A percentile compares a stretch with the other conserved stretches of the same genome.
These are phyloP conservation scores for Annona squamosa DNA, from an alignment of 164 flowering plant species.

Conservation along the genomic window DNA sequence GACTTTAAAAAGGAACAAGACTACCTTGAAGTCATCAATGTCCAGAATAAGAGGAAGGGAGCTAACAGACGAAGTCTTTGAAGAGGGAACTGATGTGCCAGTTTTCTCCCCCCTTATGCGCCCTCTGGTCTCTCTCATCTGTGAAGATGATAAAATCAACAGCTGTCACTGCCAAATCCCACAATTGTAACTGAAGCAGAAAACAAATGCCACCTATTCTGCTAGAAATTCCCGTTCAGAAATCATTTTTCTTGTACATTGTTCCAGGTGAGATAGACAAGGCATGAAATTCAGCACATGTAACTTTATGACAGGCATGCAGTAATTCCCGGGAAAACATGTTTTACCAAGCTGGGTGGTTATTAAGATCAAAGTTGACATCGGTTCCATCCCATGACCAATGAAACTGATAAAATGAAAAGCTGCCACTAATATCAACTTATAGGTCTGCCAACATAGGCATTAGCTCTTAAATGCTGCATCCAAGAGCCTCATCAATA, in stretches of 20 bases:
- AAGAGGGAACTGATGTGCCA: not conserved
- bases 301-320: not conserved
- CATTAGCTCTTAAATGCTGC: not conserved
- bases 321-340: not conserved
- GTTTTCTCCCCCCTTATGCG: constrained; percentile 26
- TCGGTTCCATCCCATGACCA: not conserved
- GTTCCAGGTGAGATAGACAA: not conserved
- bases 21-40: constrained; percentile 91
- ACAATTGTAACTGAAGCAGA: not conserved
- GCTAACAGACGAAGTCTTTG: constrained; percentile 40
- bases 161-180: not conserved
- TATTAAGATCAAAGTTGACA: not conserved
- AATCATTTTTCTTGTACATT: not conserved
- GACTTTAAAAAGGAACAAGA: not conserved
- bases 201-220: not conserved
- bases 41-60: constrained; percentile 76
- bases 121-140: constrained; percentile 75
- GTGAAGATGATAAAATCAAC: constrained; percentile 1
- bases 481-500: not conserved
- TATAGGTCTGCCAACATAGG: not conserved
- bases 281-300: not conserved
- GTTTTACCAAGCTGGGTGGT: not conserved
- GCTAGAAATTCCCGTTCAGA: not conserved
- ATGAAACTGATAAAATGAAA: not conserved
- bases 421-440: not conserved